These are phyloP conservation scores for Suillus decipiens DNA, from an alignment of 768 basidiomycete genomes.

Conservation along the genomic window DNA sequence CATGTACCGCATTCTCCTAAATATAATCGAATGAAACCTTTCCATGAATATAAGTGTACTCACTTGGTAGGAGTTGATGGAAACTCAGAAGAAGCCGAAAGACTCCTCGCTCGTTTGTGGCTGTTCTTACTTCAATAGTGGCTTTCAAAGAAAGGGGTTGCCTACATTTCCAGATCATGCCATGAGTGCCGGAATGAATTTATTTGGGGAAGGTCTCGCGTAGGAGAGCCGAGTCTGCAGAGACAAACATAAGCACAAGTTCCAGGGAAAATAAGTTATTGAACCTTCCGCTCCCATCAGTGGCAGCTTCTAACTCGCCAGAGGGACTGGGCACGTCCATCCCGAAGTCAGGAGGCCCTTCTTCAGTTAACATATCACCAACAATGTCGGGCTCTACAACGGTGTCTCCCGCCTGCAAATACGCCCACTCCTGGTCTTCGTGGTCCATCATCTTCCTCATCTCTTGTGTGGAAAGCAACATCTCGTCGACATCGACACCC, in stretches of 20 bases:
- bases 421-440: conserved; percentile 25
- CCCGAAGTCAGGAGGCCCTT: not conserved
- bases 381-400: conserved; percentile 16
- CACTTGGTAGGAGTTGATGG: conserved; percentile 25
- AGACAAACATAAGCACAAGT: not conserved
- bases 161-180: conserved; percentile 1
- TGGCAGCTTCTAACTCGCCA: not conserved
- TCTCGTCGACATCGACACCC: conserved; percentile 34
- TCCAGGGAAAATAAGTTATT: not conserved
- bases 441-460: conserved; percentile 29
- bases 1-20: conserved; percentile 3
- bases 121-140: conserved; percentile 14
- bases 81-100: conserved; percentile 18
- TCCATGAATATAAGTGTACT: conserved; percentile 8
- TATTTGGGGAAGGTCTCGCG: not conserved
- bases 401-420: conserved; percentile 17
- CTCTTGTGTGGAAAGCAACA: conserved; percentile 34
- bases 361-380: conserved; percentile 12
- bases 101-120: conserved; percentile 27
- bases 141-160: not conserved
- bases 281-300: not conserved
- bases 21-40: not conserved
- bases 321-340: not conserved
- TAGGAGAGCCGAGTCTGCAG: not conserved
- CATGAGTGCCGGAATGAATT: not conserved